Percentiles rank a stretch among this genome's conserved stretches.
These are phyloP conservation scores for Suillus fuscotomentosus DNA, from an alignment of 768 basidiomycete genomes.

Conservation along the genomic window DNA sequence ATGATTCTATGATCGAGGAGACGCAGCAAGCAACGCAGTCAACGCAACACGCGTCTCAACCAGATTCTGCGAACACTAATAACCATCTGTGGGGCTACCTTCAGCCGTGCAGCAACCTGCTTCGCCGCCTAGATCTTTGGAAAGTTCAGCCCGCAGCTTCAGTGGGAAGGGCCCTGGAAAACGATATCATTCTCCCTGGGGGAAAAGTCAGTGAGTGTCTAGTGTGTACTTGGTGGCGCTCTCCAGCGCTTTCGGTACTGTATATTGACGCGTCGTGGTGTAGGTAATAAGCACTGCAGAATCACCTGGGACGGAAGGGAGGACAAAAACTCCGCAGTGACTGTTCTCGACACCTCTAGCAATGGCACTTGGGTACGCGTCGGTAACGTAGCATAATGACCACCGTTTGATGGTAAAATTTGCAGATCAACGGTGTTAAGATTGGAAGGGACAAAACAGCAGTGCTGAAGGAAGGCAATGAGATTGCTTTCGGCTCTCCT, in stretches of 20 bases:
- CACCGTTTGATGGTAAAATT: neutral
- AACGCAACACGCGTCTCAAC: slow-evolving; percentile 37
- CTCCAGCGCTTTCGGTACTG: slow-evolving; percentile 13
- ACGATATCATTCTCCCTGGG: slow-evolving; percentile 62
- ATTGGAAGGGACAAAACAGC: slow-evolving; percentile 39
- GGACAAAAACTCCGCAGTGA: slow-evolving; percentile 30
- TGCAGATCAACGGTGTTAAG: slow-evolving; percentile 39
- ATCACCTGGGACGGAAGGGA: slow-evolving; percentile 36
- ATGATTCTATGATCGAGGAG: slow-evolving; percentile 29
- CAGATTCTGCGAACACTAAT: slow-evolving; percentile 15
- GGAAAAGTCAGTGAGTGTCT: slow-evolving; percentile 67
- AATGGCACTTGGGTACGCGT: slow-evolving; percentile 44
- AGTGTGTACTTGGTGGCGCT: slow-evolving; percentile 3
- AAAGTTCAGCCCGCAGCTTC: slow-evolving; percentile 46
- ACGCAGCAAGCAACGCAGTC: slow-evolving; percentile 41
- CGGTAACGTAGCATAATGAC: neutral
- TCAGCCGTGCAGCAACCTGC: slow-evolving; percentile 53
- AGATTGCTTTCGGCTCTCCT: slow-evolving; percentile 78
- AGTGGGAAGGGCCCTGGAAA: slow-evolving; percentile 52
- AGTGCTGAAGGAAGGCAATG: slow-evolving; percentile 64
- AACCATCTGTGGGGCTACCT: slow-evolving; percentile 68
- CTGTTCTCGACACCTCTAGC: slow-evolving; percentile 35
- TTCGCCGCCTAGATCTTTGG: slow-evolving; percentile 62
- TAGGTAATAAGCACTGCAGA: slow-evolving; percentile 40
- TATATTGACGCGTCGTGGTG: slow-evolving; percentile 24